Evolutionary conservation across 2,329 filamentous ascomycete genomes (phyloP).

Genomic region (Macroventuria anomochaeta): DNA sequence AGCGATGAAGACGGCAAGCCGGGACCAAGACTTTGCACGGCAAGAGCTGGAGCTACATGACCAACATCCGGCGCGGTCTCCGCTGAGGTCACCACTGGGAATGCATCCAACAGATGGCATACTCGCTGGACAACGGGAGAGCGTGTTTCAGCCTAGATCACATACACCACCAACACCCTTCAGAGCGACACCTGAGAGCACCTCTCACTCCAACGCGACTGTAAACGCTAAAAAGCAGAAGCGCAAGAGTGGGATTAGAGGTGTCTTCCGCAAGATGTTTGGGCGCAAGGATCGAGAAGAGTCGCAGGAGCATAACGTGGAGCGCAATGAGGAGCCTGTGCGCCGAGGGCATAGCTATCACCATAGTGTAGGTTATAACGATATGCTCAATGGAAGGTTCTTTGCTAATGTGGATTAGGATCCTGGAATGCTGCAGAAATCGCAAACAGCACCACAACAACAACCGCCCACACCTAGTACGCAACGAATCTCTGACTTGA

Average conservation of each 20-base stretch:
- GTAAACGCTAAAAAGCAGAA: conserved; percentile 40
- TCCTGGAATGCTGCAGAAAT: conserved; percentile 33
- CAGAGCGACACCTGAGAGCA: conserved; percentile 38
- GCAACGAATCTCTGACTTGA: conserved; percentile 45
- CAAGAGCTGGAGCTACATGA: conserved; percentile 22
- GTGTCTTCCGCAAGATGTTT: conserved; percentile 50
- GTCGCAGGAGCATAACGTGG: conserved; percentile 25
- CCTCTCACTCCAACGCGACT: conserved; percentile 20
- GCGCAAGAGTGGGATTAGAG: conserved; percentile 45
- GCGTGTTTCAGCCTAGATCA: conserved; percentile 30
- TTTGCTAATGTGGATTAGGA: conserved; percentile 33
- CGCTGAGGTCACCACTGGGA: conserved; percentile 26
- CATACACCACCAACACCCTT: conserved; percentile 38
- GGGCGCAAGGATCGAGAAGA: conserved; percentile 41
- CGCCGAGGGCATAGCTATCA: conserved; percentile 43
- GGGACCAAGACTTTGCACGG: conserved; percentile 13
- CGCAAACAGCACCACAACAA: conserved; percentile 9
- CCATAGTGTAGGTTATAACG: conserved; percentile 39
- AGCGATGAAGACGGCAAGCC: conserved; percentile 13
- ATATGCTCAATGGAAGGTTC: not conserved
- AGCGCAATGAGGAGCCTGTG: conserved; percentile 26
- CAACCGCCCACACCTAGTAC: conserved; percentile 22
- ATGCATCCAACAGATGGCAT: conserved; percentile 30
- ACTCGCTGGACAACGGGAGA: conserved; percentile 33
- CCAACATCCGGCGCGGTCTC: conserved; percentile 20